These are phyloP conservation scores for Malassezia sympodialis DNA, from an alignment of 1,284 basidiomycete genomes.

Conservation along the genomic window DNA sequence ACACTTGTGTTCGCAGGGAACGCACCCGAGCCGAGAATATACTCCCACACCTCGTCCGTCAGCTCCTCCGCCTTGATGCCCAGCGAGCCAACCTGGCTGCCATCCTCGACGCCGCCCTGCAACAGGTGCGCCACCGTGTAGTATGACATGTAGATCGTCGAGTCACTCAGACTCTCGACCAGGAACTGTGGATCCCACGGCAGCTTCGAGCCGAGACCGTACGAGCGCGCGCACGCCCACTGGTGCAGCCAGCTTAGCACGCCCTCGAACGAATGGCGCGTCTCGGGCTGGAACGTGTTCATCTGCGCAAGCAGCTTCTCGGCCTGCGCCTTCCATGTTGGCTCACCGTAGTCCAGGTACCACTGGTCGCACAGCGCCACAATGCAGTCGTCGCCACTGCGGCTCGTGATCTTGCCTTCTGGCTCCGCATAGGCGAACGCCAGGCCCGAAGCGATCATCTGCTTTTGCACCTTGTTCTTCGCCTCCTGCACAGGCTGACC, in stretches of 20 bases:
- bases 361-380: slow-evolving; percentile 98
- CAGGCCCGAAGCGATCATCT: slow-evolving; percentile 66
- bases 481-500: slow-evolving; percentile 79
- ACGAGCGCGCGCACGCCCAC: slow-evolving; percentile 96
- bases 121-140: slow-evolving; percentile 68
- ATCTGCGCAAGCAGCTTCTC: slow-evolving; percentile 74
- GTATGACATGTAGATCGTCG: slow-evolving; percentile 97
- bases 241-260: slow-evolving; percentile 91
- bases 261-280: slow-evolving; percentile 79
- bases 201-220: slow-evolving; percentile 87
- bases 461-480: slow-evolving; percentile 74
- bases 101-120: slow-evolving; percentile 60
- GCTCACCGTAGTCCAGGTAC: slow-evolving; percentile 97
- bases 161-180: slow-evolving; percentile 92
- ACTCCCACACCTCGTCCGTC: slow-evolving; percentile 97
- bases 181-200: slow-evolving; percentile 96
- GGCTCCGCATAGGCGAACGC: slow-evolving; percentile 93
- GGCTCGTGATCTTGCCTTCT: slow-evolving; percentile 77
- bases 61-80: slow-evolving; percentile 80
- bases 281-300: slow-evolving; percentile 82
- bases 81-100: slow-evolving; percentile 67
- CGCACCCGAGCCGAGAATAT: slow-evolving; percentile 68
- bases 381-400: slow-evolving; percentile 89
- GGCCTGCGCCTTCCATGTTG: slow-evolving; percentile 71
- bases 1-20: slow-evolving; percentile 63